Base-by-base conservation (phyloP, 2,329 filamentous ascomycete species). In the Trichophaea hybrida region DNA sequence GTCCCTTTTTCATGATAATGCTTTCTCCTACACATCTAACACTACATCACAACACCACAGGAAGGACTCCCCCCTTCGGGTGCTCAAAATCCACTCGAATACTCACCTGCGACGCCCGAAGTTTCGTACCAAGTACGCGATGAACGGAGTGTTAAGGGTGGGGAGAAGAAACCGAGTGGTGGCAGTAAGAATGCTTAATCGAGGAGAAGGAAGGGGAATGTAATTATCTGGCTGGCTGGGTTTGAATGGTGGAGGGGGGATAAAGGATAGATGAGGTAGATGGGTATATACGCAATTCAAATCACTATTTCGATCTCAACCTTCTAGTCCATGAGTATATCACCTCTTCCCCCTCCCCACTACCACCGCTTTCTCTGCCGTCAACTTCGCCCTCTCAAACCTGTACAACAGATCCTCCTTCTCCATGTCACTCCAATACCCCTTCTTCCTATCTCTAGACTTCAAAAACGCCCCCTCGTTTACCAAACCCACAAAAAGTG, bases 1-100 rank as follows among this genome's bases (percentile, higher is more conserved):
- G 31, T 31, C n/a, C 31, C 31, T 50, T 43, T 31, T 50, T 4
- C 40, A 44, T 12, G 13, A 15, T 44, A 13, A 44, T 13, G 4
- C 17, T 44, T 44, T 12, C 13, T 12, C 13, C 4, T 13, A 13
- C 40, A 7, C 13, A 51, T 17, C 48, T 51, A 31, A 51, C 48
- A 24, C 13, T 13, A 33, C 13, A 6, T 24, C 2, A 17, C n/a
- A n/a, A n/a, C n/a, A n/a, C n/a, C n/a, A 33, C 32, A 57, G 55
- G 31, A 49, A 50, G 17, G 32, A 33, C 13, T n/a, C 4, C 35
- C 50, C 12, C 2, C 24, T 13, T 37, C 50, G 32, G 55, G 56
- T 13, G 31, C 40, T 3, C 15, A 48, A 49, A 61, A 61, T 38
- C 59, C 59, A 31, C 46, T 61, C 13, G 59, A 58, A 35, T 61